Conservation (phyloP, 2,329 filamentous ascomycete genomes). For the Ophiostoma pallidulum region DNA sequence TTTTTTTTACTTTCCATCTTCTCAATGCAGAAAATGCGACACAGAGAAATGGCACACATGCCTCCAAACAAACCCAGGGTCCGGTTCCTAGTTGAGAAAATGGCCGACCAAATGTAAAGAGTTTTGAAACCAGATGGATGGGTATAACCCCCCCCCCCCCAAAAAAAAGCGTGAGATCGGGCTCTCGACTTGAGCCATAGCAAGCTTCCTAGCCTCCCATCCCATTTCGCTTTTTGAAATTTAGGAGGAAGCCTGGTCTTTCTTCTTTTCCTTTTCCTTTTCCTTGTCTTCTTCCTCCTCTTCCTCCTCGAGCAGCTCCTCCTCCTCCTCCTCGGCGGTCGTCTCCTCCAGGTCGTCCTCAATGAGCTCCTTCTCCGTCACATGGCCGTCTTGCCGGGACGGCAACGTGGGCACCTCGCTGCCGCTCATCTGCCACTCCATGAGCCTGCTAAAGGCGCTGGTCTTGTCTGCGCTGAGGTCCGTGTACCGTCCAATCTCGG, state of each 20-base stretch:
- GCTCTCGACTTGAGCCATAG: too few relatives aligned
- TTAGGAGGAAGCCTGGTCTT: too few relatives aligned
- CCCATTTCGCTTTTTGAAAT: too few relatives aligned
- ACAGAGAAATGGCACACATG: too few relatives aligned
- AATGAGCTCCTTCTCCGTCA: constrained; percentile 44
- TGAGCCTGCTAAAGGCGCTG: constrained; percentile 86
- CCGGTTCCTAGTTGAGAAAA: too few relatives aligned
- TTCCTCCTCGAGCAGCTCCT: constrained; percentile 20
- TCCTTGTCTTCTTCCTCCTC: constrained; percentile 6
- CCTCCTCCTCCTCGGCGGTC: constrained; percentile 27
- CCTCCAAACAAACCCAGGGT: too few relatives aligned
- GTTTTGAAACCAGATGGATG: too few relatives aligned
- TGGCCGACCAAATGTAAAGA: too few relatives aligned
- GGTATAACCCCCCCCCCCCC: too few relatives aligned
- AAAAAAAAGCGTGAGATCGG: too few relatives aligned
- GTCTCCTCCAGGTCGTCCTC: constrained; percentile 38
- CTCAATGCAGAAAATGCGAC: background rate
- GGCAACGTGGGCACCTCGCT: constrained; percentile 47
- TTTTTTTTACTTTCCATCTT: background rate
- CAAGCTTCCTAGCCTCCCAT: too few relatives aligned
- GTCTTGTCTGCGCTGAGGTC: constrained; percentile 62
- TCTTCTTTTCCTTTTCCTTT: background rate
- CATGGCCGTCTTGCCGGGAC: constrained; percentile 27
- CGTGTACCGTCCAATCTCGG: constrained; percentile 78
- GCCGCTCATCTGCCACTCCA: constrained; percentile 98